phyloP scores from a whole-genome alignment of 2,329 filamentous ascomycete species.

The Colletotrichum sp. region DNA sequence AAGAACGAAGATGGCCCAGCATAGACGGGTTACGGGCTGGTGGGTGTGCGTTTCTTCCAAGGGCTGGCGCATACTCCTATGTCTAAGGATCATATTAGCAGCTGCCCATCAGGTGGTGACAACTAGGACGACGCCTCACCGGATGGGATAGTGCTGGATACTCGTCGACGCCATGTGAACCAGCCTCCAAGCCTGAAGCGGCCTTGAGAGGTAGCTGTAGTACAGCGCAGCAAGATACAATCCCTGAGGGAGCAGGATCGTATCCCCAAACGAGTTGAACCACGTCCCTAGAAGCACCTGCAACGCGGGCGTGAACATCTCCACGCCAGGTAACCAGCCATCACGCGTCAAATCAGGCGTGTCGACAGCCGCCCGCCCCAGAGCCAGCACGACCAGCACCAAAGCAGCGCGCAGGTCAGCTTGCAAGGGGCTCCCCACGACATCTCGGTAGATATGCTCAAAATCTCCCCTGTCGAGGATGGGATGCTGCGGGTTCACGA shows the following conservation, averaged over 20 bases:
- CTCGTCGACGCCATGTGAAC: constrained; percentile 25
- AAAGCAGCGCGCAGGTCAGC: background rate
- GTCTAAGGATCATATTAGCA: background rate
- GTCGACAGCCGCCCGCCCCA: background rate
- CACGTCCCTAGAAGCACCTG: background rate
- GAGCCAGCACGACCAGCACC: background rate
- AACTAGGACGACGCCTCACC: background rate
- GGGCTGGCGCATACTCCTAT: background rate
- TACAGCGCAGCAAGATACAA: background rate
- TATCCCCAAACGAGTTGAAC: background rate
- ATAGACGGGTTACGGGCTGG: constrained; percentile 25
- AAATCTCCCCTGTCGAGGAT: background rate
- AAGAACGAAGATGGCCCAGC: constrained; percentile 29
- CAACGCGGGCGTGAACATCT: background rate
- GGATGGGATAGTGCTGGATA: constrained; percentile 23
- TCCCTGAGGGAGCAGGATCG: background rate
- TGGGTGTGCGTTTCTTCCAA: background rate
- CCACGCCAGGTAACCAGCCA: background rate
- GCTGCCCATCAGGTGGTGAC: background rate
- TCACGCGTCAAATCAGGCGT: background rate
- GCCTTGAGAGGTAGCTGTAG: background rate
- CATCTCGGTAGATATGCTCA: background rate
- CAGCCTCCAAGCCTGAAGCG: constrained; percentile 24
- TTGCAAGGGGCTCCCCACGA: background rate
- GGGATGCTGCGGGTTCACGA: background rate